These are phyloP conservation scores for Hippophae gyantsensis DNA, from an alignment of 306 rosid genomes.

Conservation along the genomic window DNA sequence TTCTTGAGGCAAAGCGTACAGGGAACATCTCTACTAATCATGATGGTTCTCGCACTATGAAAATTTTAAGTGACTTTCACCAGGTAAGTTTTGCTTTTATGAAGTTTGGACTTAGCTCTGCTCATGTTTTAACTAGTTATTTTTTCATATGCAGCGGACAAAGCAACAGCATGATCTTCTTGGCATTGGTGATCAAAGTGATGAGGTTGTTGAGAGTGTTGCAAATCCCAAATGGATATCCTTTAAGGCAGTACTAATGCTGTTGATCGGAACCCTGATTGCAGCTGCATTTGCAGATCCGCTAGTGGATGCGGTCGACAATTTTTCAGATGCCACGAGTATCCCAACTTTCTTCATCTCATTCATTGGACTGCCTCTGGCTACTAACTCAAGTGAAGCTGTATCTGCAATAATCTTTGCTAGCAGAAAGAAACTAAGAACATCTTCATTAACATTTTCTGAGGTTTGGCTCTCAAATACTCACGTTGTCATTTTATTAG, in stretches of 20 bases:
- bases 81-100: slow-evolving; percentile 28
- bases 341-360: slow-evolving; percentile 47
- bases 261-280: slow-evolving; percentile 59
- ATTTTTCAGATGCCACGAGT: slow-evolving; percentile 34
- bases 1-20: slow-evolving; percentile 28
- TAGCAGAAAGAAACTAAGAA: slow-evolving; percentile 35
- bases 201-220: slow-evolving; percentile 35
- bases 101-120: background rate
- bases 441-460: slow-evolving; percentile 45
- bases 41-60: slow-evolving; percentile 39
- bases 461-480: slow-evolving; percentile 35
- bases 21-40: slow-evolving; percentile 25
- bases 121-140: background rate
- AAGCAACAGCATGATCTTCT: slow-evolving; percentile 61
- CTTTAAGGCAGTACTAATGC: slow-evolving; percentile 48
- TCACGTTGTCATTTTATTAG: background rate
- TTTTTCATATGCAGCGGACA: slow-evolving; percentile 48
- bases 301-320: slow-evolving; percentile 41
- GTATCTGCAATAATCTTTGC: slow-evolving; percentile 47
- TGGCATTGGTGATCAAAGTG: slow-evolving; percentile 38
- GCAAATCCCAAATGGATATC: slow-evolving; percentile 29
- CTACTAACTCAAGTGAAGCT: slow-evolving; percentile 58
- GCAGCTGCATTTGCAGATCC: slow-evolving; percentile 70
- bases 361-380: slow-evolving; percentile 49
- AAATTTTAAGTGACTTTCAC: slow-evolving; percentile 42